Base-by-base conservation (phyloP, 2,329 filamentous ascomycete species). In the Laburnicola sp. region DNA sequence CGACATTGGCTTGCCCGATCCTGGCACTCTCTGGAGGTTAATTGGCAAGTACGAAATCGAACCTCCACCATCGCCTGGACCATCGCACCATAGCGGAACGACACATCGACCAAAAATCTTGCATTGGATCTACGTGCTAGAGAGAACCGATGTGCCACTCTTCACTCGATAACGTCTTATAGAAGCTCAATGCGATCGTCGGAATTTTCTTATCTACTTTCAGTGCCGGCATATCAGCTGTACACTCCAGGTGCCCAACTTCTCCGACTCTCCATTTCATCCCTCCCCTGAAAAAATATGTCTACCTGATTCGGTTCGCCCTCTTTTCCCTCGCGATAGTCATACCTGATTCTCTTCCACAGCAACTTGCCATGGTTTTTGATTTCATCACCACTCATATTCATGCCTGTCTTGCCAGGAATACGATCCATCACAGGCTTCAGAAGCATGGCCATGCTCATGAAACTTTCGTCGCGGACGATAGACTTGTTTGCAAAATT, bases 41-140 rank as follows among this genome's bases (percentile, higher is more conserved):
- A 58, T 69, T 34, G 58, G 58, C 9, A 73, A 70, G 56, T 62
- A 69, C 51, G 63, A 59, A 51, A 59, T 71, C 39, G 63, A 72
- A 45, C 53, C 63, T 38, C 51, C 54, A 49, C 56, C 63, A 48
- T 47, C 54, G 51, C 46, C 52, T 54, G 45, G 56, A 53, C 26
- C 58, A 44, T 50, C 44, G 30, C 48, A 45, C 43, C 41, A 45
- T 3, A 48, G 38, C n/a, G 53, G 54, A 5, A 50, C 64, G 3
- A 63, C 66, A 16, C 69, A 75, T 58, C 64, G 64, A 36, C 72
- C 73, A 11, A 69, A 65, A 48, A 56, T 74, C 3, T 54, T 62
- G 31, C 70, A 76, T 50, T 75, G 69, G 68, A 52, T 76, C 1
- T 76, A 76, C 55, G 61, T 75, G 1, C 50, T 76, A 30, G 64